A percentile compares a stretch with the other conserved stretches of the same genome.
Evolutionary conservation across 192 early-diverging fungal species (phyloP).

Genomic region (Tieghemiomyces parasiticus): DNA sequence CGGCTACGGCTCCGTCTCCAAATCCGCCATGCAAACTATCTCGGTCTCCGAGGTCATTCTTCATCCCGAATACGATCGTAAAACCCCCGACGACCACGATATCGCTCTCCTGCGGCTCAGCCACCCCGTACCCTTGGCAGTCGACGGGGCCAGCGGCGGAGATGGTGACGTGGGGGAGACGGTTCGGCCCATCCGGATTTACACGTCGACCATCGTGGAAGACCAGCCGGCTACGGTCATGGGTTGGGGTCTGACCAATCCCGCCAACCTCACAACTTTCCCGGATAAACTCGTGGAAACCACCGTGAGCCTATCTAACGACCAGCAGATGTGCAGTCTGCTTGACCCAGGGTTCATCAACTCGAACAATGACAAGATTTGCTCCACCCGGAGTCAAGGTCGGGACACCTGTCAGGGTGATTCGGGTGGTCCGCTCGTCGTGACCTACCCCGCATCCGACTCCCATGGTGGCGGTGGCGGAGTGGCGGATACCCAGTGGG

Average conservation of each 20-base stretch:
- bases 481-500: too few species aligned
- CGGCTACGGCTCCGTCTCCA: not conserved
- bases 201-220: not conserved
- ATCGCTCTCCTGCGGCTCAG: not conserved
- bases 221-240: not conserved
- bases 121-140: not conserved
- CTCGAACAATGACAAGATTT: not conserved
- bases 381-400: not conserved
- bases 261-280: not conserved
- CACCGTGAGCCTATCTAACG: not conserved
- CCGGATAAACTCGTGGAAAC: not conserved
- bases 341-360: not conserved
- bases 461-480: too few species aligned
- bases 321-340: not conserved
- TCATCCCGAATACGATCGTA: not conserved
- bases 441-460: not conserved
- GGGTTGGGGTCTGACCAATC: slow-evolving; percentile 9
- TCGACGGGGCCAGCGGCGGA: too few species aligned
- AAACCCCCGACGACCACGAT: not conserved
- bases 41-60: not conserved
- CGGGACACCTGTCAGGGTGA: slow-evolving; percentile 10
- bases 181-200: not conserved
- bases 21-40: not conserved
- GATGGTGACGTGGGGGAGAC: too few species aligned
- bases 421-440: slow-evolving; percentile 5